Evolutionary conservation across 345 rosid species (phyloP).

Genomic region (Citropsis articulata): DNA sequence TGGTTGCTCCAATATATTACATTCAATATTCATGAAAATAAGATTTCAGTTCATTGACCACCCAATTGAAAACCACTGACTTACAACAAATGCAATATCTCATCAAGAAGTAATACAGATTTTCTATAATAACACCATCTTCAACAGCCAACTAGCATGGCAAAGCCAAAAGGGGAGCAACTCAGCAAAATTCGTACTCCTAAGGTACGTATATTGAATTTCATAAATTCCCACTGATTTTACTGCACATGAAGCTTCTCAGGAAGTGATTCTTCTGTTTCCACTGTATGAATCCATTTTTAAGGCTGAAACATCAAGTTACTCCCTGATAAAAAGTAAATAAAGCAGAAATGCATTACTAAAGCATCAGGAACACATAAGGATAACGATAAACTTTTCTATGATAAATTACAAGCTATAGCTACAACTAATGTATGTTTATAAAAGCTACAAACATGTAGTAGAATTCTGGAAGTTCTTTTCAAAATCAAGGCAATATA

Average conservation of each 20-base stretch:
- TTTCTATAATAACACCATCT: neutral
- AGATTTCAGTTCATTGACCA: neutral
- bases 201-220: neutral
- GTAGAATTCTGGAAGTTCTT: neutral
- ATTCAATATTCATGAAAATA: neutral
- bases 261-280: neutral
- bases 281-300: neutral
- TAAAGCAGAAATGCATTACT: neutral
- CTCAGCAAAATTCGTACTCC: neutral
- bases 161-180: neutral
- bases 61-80: neutral
- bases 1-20: neutral
- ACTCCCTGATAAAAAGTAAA: constrained; percentile 9
- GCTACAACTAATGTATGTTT: neutral
- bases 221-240: neutral
- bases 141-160: neutral
- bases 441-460: neutral
- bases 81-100: neutral
- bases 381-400: neutral
- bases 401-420: neutral
- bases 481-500: neutral
- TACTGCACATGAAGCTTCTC: neutral
- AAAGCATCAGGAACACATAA: neutral
- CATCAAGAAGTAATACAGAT: neutral
- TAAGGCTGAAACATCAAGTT: neutral